Conservation (phyloP, 805 yeast species). For the Candida jianshihensis region DNA sequence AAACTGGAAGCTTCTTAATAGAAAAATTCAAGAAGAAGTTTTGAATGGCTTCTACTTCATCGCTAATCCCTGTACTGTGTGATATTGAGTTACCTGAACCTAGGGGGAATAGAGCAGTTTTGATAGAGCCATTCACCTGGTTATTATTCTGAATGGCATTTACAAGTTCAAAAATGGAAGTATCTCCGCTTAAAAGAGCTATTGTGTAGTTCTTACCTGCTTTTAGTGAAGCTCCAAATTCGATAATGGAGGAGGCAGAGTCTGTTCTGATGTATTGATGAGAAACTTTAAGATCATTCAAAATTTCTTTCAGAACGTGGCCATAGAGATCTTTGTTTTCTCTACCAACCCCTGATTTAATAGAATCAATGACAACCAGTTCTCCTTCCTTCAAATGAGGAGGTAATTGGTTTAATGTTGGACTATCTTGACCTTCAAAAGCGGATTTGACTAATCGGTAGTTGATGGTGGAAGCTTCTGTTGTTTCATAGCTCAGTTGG, state of each 20-base stretch:
- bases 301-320: slow-evolving; percentile 40
- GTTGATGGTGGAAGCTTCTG: slow-evolving; percentile 1
- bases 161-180: slow-evolving; percentile 71
- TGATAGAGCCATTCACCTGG: slow-evolving; percentile 6
- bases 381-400: slow-evolving; percentile 1
- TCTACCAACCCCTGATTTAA: slow-evolving; percentile 31
- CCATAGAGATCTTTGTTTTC: slow-evolving; percentile 32
- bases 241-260: slow-evolving; percentile 29
- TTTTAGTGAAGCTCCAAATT: slow-evolving; percentile 31
- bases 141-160: slow-evolving; percentile 34
- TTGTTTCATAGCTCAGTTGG: background rate
- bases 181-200: slow-evolving; percentile 77
- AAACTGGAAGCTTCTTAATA: slow-evolving; percentile 24
- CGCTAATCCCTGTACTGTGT: slow-evolving; percentile 43
- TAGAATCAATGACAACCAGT: slow-evolving; percentile 27
- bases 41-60: slow-evolving; percentile 29
- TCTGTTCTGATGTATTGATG: slow-evolving; percentile 39
- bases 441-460: slow-evolving; percentile 1
- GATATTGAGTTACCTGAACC: slow-evolving; percentile 88
- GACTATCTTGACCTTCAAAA: background rate
- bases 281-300: slow-evolving; percentile 28
- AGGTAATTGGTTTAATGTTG: slow-evolving; percentile 3
- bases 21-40: slow-evolving; percentile 24
- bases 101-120: slow-evolving; percentile 45
- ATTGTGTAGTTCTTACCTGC: slow-evolving; percentile 30